phyloP scores from a whole-genome alignment of 108 stramenopile species.

The Aurantiochytrium sp. region DNA sequence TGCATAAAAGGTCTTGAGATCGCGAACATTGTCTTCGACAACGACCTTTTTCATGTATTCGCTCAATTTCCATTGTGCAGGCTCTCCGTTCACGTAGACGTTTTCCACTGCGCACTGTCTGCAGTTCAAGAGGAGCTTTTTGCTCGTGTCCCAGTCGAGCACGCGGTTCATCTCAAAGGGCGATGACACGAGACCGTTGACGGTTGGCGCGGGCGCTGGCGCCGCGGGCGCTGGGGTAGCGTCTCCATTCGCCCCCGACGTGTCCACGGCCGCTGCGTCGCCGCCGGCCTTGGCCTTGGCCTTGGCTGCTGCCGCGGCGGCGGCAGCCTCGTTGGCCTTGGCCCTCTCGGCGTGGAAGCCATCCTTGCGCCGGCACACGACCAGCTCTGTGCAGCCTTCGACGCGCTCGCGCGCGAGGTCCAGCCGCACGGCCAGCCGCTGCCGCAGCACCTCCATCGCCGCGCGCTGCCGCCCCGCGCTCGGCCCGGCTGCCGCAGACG shows the following conservation, averaged over 20 bases:
- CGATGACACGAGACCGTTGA: background rate
- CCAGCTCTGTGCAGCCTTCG: background rate
- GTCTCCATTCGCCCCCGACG: background rate
- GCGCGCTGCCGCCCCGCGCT: background rate
- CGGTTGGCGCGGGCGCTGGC: background rate
- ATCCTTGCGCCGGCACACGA: background rate
- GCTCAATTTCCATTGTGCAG: background rate
- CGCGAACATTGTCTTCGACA: background rate
- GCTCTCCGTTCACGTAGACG: background rate
- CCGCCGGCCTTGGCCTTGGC: background rate
- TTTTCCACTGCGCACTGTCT: background rate
- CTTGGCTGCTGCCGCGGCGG: background rate
- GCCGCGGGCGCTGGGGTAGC: background rate
- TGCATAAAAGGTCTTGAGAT: background rate
- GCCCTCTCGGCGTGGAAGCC: background rate
- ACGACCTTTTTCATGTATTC: background rate
- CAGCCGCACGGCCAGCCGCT: background rate
- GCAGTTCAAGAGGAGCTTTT: background rate
- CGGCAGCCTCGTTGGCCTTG: background rate
- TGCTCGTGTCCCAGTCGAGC: background rate
- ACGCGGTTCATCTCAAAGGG: background rate
- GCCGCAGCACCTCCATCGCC: background rate
- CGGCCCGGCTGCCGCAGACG: no score
- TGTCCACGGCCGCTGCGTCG: background rate
- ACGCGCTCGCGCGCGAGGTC: background rate